phyloP scores from a whole-genome alignment of 23 red algal genomes.

The Gracilariopsis chorda region DNA sequence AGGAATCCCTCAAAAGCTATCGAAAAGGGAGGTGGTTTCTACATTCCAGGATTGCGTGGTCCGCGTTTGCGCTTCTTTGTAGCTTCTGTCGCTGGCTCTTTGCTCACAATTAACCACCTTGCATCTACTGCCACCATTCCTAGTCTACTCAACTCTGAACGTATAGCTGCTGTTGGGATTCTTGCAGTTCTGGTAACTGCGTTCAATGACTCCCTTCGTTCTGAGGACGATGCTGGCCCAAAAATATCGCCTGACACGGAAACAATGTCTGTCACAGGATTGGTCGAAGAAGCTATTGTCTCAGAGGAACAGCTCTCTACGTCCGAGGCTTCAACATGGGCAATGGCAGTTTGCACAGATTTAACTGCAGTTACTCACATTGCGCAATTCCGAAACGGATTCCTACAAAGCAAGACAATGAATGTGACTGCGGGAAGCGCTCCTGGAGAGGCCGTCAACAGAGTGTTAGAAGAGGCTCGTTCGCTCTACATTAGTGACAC shows the following conservation, averaged over 20 bases:
- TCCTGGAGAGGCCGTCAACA: constrained; percentile 17
- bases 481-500: constrained; percentile 45
- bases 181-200: constrained; percentile 25
- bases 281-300: not conserved
- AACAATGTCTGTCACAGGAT: not conserved
- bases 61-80: constrained; percentile 65
- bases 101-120: constrained; percentile 52
- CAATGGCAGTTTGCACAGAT: constrained; percentile 21
- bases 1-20: constrained; percentile 88
- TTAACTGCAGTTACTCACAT: not conserved
- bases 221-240: not conserved
- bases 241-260: not conserved
- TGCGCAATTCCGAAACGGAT: not conserved
- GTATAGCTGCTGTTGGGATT: not conserved
- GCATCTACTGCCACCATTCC: not conserved
- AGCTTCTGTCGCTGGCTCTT: not conserved
- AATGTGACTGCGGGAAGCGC: not conserved
- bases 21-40: constrained; percentile 95
- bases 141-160: constrained; percentile 8
- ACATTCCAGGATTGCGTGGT: constrained; percentile 84
- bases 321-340: not conserved
- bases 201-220: not conserved
- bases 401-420: not conserved
- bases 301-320: not conserved
- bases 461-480: constrained; percentile 30